These are phyloP conservation scores for Penicillium pulvis DNA, from an alignment of 495 filamentous ascomycete genomes.

Conservation along the genomic window DNA sequence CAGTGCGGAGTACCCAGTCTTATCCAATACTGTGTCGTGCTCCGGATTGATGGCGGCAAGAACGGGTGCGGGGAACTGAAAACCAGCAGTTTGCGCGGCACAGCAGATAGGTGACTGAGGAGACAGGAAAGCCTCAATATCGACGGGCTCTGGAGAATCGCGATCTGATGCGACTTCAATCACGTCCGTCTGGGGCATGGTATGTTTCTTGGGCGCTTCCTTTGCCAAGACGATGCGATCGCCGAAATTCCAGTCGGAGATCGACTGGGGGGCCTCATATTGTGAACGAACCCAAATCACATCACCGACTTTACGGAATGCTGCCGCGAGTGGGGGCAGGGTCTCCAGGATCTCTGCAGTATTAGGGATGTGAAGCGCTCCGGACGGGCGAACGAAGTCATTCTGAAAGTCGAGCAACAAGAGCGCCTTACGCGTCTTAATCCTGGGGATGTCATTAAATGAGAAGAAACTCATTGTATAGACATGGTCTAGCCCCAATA, in stretches of 20 bases:
- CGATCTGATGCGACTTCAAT: constrained; percentile 27
- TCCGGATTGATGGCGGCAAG: constrained; percentile 54
- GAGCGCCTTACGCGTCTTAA: constrained; percentile 78
- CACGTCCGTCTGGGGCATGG: constrained; percentile 17
- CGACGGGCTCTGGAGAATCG: constrained; percentile 35
- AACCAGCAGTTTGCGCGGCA: constrained; percentile 60
- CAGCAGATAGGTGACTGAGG: constrained; percentile 57
- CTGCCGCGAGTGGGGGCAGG: constrained; percentile 64
- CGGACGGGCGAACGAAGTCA: constrained; percentile 76
- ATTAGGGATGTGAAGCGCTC: constrained; percentile 65
- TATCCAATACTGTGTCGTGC: constrained; percentile 71
- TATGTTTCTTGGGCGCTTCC: constrained; percentile 18
- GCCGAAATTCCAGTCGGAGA: constrained; percentile 48
- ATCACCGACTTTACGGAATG: constrained; percentile 77
- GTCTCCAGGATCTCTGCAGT: constrained; percentile 67
- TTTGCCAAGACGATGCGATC: constrained; percentile 41
- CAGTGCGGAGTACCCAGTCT: constrained; percentile 89
- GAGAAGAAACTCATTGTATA: constrained; percentile 42
- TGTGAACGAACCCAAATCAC: constrained; percentile 87
- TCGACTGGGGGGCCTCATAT: constrained; percentile 61
- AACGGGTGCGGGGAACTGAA: constrained; percentile 65
- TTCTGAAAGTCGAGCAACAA: constrained; percentile 89
- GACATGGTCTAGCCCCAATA: constrained; percentile 22
- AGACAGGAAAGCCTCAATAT: constrained; percentile 67
- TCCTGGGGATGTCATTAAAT: constrained; percentile 46